Base-by-base conservation (phyloP, 179 eudicot genomes). In the Camellia oleifera region DNA sequence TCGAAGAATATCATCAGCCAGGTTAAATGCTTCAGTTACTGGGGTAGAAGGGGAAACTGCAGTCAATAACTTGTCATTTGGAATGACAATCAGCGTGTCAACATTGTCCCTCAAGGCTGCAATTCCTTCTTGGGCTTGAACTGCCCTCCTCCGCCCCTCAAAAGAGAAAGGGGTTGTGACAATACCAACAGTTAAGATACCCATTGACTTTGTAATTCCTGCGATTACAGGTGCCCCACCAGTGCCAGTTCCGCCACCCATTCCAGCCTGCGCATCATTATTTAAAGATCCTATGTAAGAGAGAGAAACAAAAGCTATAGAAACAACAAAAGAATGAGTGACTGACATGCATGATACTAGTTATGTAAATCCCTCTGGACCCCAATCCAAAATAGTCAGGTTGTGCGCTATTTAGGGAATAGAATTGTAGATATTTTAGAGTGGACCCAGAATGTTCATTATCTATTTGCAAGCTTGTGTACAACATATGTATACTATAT, bases 221-320 rank as follows among this genome's bases (percentile, higher is more conserved):
- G 99, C 99, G 79, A 95, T 94, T 67, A 94, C 82, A 58, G 99
- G 99, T 62, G 98, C 98, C 14, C 88, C 99, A 78, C 99, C 99
- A 52, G 99, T 95, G 69, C 99, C 99, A 18, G 99, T 95, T 72
- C 99, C 99, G 81, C 99, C 99, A 81, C 99, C 99, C 99, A 95
- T 95, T 69, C 99, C 99, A 79, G 98, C 99, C 99, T 95, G 94
- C 81, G 81, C 40, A 62, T 56, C 70, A 71, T 44, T 50, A 75
- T 7, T 72, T 48, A 60, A 62, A n/a, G 6, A 48, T 64, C 48
- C 67, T 57, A 64, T 4, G 42, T 44, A 61, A 53, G 62, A 79
- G 60, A 65, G 67, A 84, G 61, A 52, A 74, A 69, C 13, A 75
- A 75, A 26, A 79, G 46, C 70, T 56, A 65, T 8, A 62, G 44